Conservation (phyloP, 2,329 filamentous ascomycete genomes). For the Trichoderma sp. region DNA sequence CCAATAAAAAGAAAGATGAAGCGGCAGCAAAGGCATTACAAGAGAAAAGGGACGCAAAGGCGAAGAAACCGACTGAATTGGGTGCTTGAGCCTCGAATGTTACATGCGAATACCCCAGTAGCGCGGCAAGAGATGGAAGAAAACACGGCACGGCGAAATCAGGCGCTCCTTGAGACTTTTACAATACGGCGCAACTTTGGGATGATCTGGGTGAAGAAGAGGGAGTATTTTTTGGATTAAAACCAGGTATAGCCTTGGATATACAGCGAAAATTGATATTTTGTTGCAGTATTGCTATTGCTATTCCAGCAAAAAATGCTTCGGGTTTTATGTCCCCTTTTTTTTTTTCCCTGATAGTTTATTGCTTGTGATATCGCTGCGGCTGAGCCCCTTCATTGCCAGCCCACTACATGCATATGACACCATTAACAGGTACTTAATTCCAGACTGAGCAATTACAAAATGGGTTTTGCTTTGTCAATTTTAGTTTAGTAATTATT, state of each 20-base stretch:
- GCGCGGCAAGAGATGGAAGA: neutral
- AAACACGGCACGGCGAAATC: constrained; percentile 14
- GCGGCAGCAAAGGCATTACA: neutral
- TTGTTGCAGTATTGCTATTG: neutral
- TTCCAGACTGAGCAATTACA: neutral
- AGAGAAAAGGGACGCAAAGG: neutral
- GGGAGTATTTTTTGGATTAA: neutral
- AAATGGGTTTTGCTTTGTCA: neutral
- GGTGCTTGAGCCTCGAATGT: neutral
- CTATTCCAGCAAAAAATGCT: neutral
- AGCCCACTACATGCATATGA: neutral
- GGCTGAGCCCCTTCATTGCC: neutral
- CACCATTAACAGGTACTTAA: neutral
- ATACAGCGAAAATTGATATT: constrained; percentile 8
- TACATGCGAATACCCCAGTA: neutral
- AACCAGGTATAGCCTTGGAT: neutral
- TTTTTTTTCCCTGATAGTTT: neutral
- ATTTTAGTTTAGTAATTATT: neutral
- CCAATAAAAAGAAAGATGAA: neutral
- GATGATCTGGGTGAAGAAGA: neutral
- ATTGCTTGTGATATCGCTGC: neutral
- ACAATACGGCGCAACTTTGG: constrained; percentile 8
- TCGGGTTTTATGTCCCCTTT: neutral
- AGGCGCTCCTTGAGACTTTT: constrained; percentile 11
- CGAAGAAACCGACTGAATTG: neutral